Evolutionary conservation across 805 yeast species (phyloP), one percentile per base, ranked within the genome.

Genomic region (Monosporozyma aerobia): DNA sequence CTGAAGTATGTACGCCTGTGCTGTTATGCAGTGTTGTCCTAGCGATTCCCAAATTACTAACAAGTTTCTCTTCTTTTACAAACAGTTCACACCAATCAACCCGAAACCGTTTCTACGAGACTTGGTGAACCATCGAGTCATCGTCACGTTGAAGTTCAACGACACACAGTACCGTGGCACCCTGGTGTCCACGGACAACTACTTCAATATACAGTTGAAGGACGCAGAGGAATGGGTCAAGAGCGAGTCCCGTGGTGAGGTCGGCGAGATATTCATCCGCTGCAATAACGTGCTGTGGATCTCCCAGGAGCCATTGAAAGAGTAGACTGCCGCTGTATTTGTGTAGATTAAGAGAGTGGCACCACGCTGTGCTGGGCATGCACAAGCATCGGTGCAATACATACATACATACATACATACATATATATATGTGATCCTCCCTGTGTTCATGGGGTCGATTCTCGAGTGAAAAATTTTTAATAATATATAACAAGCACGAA

Each of bases 31-130:
- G 19, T 19, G 19, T 19, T 19, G 19, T 19, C 19, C 19, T 19
- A 19, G 19, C 35, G 11, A 5, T 3, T 32, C 9, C 14, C 1
- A 11, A 11, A 33, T 35, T 56, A 58, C 63, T 58, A 58, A 57
- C 59, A 41, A 33, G 32, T 43, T 10, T 13, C 4, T 16, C 13
- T 2, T 10, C 13, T 10, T 10, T 10, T 50, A 19, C 1, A 19
- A 19, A 19, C 19, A 70, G 75, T 71, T 75, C 52, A 71, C 72
- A 41, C 94, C 96, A 16, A 74, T 85, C 23, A 88, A 89, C 62
- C 97, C 97, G 14, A 90, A 87, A 65, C 96, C 96, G n/a, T 94
- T 83, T 60, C 74, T 94, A 47, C 83, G 83, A 56, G 83, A 86
- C 25, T 78, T 94, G 45, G 75, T 85, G n/a, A 82, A 84, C 52